A percentile compares a stretch with the other conserved stretches of the same genome.
These are phyloP conservation scores for Hymenoscyphus repandus DNA, from an alignment of 2,329 filamentous ascomycete species.

Conservation along the genomic window DNA sequence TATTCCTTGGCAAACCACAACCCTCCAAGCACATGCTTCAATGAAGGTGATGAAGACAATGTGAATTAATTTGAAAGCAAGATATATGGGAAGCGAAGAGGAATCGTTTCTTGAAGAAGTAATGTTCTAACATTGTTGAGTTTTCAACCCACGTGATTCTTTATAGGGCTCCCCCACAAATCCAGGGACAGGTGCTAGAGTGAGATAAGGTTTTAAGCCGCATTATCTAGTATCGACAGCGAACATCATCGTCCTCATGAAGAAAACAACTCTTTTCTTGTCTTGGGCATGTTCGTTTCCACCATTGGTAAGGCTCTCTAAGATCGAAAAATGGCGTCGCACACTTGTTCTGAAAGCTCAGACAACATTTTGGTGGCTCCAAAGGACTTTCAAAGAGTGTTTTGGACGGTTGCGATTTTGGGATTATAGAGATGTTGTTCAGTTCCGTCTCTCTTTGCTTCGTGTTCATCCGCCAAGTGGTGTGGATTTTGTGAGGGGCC, in stretches of 20 bases:
- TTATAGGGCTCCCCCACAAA: constrained; percentile 3
- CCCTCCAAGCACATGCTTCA: too few species aligned
- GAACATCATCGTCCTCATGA: constrained; percentile 5
- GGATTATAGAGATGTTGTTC: too few species aligned
- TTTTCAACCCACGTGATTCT: background rate
- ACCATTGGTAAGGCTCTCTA: background rate
- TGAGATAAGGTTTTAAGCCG: constrained; percentile 24
- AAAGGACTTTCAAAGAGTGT: too few species aligned
- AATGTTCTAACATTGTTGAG: background rate
- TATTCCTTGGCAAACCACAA: too few species aligned
- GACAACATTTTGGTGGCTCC: background rate
- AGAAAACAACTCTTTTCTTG: constrained; percentile 8
- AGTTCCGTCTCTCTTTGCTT: too few species aligned
- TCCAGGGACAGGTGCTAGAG: constrained; percentile 5
- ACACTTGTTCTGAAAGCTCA: background rate
- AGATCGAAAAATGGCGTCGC: background rate
- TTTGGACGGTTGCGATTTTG: too few species aligned
- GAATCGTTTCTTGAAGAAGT: too few species aligned
- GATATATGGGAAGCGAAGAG: too few species aligned
- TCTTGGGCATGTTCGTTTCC: background rate
- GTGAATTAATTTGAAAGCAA: too few species aligned
- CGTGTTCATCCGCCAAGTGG: too few species aligned
- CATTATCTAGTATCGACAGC: constrained; percentile 7
- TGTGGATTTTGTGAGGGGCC: too few species aligned
- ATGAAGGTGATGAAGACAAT: too few species aligned